Evolutionary conservation across 345 rosid species (phyloP), one percentile per base, ranked within the genome.

Genomic region (Limnanthes douglasii): DNA sequence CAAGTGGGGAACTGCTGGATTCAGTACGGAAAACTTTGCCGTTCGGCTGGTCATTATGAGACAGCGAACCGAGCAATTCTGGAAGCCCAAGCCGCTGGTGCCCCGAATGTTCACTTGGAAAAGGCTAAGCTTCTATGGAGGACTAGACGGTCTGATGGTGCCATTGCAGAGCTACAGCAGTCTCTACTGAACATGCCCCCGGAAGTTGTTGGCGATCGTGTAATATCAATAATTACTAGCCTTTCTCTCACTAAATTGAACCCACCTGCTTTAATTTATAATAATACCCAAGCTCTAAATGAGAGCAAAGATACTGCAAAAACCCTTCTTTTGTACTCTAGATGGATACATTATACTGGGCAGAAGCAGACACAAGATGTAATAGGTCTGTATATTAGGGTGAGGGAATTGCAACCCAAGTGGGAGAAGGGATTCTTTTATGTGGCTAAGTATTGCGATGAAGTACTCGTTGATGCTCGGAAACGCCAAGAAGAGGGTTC

Each of bases 321-420:
- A 66, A 83, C 84, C 56, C 86, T 88, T 41, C 97, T 88, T 14
- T 67, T 88, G 40, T 88, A 88, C 56, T 43, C 95, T 50, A 68
- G 80, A 68, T 83, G 97, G 95, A 83, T 74, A 51, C 97, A 83
- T 59, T 67, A 57, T 54, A 83, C 81, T 7, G 94, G 97, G 43
- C 95, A 79, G 61, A 88, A 76, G 57, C 94, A 79, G 70, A 83
- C 79, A 63, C 92, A 88, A 67, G 97, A 88, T 56, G 95, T 88
- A 32, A 65, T 88, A 46, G 57, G 54, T 48, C 90, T 88, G 43
- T 88, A 83, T 66, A 61, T 76, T 46, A 68, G 76, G 64, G 97
- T 79, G 51, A 72, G 67, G 50, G 97, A 76, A 36, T 53, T 88
- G 68, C 90, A 72, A 60, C 97, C 95, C 11, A 62, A 54, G 51